Evolutionary conservation across 768 basidiomycete genomes (phyloP).

Genomic region (Dendrothele bispora): DNA sequence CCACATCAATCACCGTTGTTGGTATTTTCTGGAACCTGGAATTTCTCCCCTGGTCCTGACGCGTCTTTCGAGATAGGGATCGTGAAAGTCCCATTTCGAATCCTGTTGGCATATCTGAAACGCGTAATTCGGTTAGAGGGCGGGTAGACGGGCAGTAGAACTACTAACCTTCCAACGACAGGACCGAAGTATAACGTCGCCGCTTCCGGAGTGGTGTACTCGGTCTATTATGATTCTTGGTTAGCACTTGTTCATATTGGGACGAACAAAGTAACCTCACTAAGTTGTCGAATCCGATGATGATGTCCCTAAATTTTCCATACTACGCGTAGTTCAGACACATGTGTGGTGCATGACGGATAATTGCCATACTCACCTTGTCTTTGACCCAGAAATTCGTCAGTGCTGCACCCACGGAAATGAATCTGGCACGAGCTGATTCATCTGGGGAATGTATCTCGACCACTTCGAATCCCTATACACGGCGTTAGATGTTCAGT

Average conservation of each 20-base stretch:
- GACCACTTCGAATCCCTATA: slow-evolving; percentile 5
- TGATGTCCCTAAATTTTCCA: slow-evolving; percentile 43
- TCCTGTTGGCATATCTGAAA: slow-evolving; percentile 42
- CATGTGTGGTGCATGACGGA: not conserved
- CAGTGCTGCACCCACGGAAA: slow-evolving; percentile 36
- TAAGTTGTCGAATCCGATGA: slow-evolving; percentile 47
- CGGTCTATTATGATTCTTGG: too few species aligned
- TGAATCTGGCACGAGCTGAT: slow-evolving; percentile 5
- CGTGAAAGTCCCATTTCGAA: slow-evolving; percentile 43
- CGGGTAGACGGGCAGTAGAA: not conserved
- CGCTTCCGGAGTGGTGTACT: slow-evolving; percentile 32
- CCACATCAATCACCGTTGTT: slow-evolving; percentile 25
- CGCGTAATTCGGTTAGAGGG: not conserved
- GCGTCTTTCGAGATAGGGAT: slow-evolving; percentile 42
- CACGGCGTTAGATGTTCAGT: too few species aligned
- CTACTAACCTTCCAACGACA: slow-evolving; percentile 35
- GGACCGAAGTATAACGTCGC: slow-evolving; percentile 43
- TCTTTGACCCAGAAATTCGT: slow-evolving; percentile 51
- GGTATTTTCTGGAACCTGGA: slow-evolving; percentile 38
- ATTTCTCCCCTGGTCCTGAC: slow-evolving; percentile 33
- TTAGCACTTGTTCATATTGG: too few species aligned
- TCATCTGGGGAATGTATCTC: slow-evolving; percentile 6
- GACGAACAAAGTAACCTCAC: too few species aligned
- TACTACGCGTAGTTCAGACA: slow-evolving; percentile 15
- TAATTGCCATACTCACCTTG: slow-evolving; percentile 25